Conservation (phyloP, 805 yeast species). For the Hanseniaspora lachancei region DNA sequence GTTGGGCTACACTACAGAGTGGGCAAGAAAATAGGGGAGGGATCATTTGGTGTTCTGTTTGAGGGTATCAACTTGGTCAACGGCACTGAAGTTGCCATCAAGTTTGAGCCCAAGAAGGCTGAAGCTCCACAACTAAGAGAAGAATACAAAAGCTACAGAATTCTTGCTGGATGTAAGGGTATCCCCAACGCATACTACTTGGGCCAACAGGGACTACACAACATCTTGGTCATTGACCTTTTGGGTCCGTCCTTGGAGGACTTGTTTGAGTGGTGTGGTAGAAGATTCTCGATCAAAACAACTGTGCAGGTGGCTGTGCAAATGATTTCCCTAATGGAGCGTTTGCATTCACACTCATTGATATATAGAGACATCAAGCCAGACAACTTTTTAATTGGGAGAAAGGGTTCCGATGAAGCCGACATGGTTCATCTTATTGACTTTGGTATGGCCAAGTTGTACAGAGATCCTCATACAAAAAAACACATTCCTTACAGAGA, state of each 20-base stretch:
- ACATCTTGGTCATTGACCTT: constrained; percentile 83
- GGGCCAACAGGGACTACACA: constrained; percentile 96
- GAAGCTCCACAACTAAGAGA: constrained; percentile 97
- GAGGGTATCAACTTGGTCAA: constrained; percentile 89
- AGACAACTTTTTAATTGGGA: constrained; percentile 87
- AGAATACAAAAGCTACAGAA: constrained; percentile 90
- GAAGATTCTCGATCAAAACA: constrained; percentile 75
- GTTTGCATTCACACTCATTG: constrained; percentile 76
- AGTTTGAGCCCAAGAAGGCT: constrained; percentile 90
- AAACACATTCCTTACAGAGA: constrained; percentile 95
- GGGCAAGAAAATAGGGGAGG: constrained; percentile 96
- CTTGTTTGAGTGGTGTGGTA: constrained; percentile 95
- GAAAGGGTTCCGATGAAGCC: constrained; percentile 72
- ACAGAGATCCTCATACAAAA: constrained; percentile 90
- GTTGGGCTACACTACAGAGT: constrained; percentile 94
- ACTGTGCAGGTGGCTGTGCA: constrained; percentile 89
- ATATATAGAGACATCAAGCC: constrained; percentile 97
- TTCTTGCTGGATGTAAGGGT: constrained; percentile 67
- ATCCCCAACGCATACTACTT: constrained; percentile 95
- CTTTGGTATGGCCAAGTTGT: constrained; percentile 97
- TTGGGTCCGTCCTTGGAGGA: constrained; percentile 94
- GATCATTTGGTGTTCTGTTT: constrained; percentile 93
- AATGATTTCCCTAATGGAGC: constrained; percentile 78
- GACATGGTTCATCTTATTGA: constrained; percentile 82
- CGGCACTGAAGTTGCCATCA: constrained; percentile 88